phyloP scores from a whole-genome alignment of 1,284 basidiomycete species.

The Boletus holoroseus region DNA sequence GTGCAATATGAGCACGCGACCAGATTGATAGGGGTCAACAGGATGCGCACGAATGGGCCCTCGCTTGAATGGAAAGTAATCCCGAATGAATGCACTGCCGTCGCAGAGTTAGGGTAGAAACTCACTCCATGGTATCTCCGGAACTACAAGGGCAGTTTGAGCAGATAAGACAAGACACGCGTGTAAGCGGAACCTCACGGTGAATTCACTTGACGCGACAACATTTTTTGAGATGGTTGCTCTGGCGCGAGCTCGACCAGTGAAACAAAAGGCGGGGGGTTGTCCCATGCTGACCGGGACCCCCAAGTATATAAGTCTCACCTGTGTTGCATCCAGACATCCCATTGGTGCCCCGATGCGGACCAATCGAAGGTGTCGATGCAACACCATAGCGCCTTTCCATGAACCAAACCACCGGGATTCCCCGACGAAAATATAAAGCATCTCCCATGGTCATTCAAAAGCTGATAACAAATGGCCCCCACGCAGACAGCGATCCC shows the following conservation, averaged over 20 bases:
- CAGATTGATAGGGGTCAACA: background rate
- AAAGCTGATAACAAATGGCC: background rate
- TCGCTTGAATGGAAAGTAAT: conserved; percentile 2
- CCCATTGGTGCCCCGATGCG: background rate
- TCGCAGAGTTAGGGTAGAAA: background rate
- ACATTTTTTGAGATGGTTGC: background rate
- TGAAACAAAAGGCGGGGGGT: background rate
- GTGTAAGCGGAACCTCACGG: background rate
- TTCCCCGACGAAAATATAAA: background rate
- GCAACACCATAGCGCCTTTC: background rate
- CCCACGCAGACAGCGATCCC: background rate
- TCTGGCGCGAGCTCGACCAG: background rate
- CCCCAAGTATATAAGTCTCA: background rate
- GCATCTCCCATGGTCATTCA: background rate
- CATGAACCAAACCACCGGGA: too few relatives aligned
- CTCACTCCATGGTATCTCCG: conserved; percentile 6
- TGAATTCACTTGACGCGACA: background rate
- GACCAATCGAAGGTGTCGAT: background rate
- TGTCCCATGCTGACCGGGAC: background rate
- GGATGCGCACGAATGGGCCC: conserved; percentile 8
- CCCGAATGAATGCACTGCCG: background rate
- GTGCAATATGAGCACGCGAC: background rate
- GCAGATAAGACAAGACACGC: background rate
- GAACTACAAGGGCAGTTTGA: background rate
- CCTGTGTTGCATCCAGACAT: background rate